Base-by-base conservation (phyloP, 768 basidiomycete species). In the Sarcodon aspratus region DNA sequence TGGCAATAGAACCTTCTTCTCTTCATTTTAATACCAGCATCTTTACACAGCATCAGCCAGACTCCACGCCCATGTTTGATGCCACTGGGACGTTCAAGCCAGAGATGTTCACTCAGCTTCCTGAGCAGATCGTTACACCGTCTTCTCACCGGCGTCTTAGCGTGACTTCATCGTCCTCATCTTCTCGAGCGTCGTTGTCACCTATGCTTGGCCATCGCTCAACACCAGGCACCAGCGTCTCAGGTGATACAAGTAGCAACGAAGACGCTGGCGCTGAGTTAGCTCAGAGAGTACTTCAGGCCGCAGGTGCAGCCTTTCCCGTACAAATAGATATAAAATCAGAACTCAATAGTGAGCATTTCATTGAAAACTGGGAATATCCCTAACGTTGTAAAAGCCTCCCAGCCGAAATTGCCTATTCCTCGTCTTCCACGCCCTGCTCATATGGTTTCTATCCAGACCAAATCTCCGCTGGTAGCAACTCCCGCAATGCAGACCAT, bases 1-100 rank as follows among this genome's bases (percentile, higher is more conserved):
- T 79, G 55, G 73, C 75, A 1, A 72, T 87, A 48, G 80, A 87
- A 50, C 83, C 85, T 32, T 79, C 68, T 54, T 67, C 74, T 7
- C 64, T 85, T 10, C 82, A 85, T 57, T 78, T 73, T 48, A 61
- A 69, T 32, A 55, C 58, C 11, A 64, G 63, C 50, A 65, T 54
- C 46, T 64, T 66, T 45, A 46, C 61, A 35, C 50, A 58, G 40
- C 48, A 50, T 15, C 54, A 53, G 11, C 15, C 40, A 6, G 40
- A 18, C 27, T 42, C 50, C 36, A 37, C 45, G 33, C 40, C 52
- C 2, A 54, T 47, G 43, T 34, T 52, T 36, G 45, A 48, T 40
- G 37, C 44, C 12, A 15, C 52, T 8, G 17, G 32, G 17, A 9
- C 33, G 13, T 18, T 31, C 17, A 36, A 18, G n/a, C 35, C 36